phyloP scores from a whole-genome alignment of 2,329 filamentous ascomycete species.

The Corinectria fuckeliana region DNA sequence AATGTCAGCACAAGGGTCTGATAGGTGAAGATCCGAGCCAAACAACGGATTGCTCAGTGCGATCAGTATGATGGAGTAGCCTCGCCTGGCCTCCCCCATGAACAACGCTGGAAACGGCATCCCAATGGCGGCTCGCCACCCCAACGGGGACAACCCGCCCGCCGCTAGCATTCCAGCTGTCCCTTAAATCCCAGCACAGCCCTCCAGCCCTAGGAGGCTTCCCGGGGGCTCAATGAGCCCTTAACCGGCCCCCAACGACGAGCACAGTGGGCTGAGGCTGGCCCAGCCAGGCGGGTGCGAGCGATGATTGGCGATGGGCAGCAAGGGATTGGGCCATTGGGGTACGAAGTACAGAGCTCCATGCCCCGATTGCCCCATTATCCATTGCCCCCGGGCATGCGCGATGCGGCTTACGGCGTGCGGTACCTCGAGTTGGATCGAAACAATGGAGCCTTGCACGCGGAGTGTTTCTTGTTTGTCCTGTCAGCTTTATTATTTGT shows the following conservation, averaged over 20 bases:
- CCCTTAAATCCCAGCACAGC: conserved; percentile 15
- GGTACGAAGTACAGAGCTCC: background rate
- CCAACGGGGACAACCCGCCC: conserved; percentile 1
- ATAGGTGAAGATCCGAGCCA: conserved; percentile 26
- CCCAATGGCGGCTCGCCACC: conserved; percentile 1
- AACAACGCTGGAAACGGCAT: background rate
- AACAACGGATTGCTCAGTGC: background rate
- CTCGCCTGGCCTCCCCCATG: too few relatives aligned
- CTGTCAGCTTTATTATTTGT: background rate
- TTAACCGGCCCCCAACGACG: background rate
- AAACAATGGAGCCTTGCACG: background rate
- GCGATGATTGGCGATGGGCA: conserved; percentile 5
- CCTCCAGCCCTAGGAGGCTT: conserved; percentile 33
- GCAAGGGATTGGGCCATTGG: background rate
- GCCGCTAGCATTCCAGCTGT: conserved; percentile 12
- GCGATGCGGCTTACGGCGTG: background rate
- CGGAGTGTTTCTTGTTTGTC: background rate
- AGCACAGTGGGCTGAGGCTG: background rate
- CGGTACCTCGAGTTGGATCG: background rate
- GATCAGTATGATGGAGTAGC: too few relatives aligned
- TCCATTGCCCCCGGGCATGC: background rate
- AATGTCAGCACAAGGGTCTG: conserved; percentile 35
- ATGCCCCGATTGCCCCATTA: background rate
- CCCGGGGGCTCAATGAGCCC: background rate
- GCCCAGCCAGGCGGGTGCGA: conserved; percentile 4